A percentile compares a stretch with the other conserved stretches of the same genome.
Conservation (phyloP, 2,329 filamentous ascomycete species). For the Talaromyces sp. region DNA sequence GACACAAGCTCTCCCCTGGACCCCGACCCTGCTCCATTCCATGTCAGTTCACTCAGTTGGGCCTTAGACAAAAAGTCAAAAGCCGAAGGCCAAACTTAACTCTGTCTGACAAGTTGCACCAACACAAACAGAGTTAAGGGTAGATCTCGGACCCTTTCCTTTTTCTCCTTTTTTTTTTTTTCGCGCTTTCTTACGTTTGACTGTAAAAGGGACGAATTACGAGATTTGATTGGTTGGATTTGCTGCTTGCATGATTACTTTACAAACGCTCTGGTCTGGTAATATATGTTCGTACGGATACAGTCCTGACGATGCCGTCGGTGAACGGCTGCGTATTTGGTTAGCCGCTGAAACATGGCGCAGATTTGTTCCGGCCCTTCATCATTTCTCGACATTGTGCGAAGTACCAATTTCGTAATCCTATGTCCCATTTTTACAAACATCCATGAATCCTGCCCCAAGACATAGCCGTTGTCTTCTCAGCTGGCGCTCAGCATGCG, state of each 20-base stretch:
- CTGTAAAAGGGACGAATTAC: not conserved
- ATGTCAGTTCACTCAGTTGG: not conserved
- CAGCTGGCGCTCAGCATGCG: not conserved
- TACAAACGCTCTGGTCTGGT: not conserved
- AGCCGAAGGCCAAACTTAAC: not conserved
- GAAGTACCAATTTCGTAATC: not conserved
- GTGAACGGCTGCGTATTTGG: not conserved
- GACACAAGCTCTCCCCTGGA: not conserved
- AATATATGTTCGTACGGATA: not conserved
- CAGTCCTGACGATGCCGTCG: not conserved
- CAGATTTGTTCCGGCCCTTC: not conserved
- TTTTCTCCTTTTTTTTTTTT: not conserved
- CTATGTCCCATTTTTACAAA: not conserved
- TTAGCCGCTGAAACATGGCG: not conserved
- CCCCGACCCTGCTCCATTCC: not conserved
- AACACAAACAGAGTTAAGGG: not conserved
- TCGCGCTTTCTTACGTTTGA: not conserved
- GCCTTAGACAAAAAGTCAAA: not conserved
- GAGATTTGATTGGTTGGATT: not conserved
- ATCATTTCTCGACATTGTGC: too few species aligned
- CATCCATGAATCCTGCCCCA: too few species aligned
- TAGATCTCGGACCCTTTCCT: not conserved
- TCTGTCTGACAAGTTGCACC: not conserved
- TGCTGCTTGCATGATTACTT: not conserved
- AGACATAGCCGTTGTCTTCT: not conserved